Conservation (phyloP, 495 filamentous ascomycete genomes). For the Bathelium albidoporum region DNA sequence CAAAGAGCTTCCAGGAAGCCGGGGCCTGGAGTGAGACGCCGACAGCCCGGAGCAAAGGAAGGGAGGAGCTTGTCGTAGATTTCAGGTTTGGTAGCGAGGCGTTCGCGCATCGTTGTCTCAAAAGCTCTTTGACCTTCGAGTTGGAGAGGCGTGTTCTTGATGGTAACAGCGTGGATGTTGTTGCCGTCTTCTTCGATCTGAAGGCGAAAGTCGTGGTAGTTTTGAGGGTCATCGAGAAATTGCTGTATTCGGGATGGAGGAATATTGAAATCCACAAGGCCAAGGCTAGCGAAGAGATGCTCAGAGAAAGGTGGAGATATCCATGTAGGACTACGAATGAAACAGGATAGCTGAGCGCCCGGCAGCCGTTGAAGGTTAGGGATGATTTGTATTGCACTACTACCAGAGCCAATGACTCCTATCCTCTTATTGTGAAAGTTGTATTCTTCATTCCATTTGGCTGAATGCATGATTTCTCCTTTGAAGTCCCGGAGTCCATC, state of each 20-base stretch:
- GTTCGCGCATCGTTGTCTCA: slow-evolving; percentile 23
- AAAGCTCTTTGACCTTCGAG: slow-evolving; percentile 22
- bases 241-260: slow-evolving; percentile 13
- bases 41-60: slow-evolving; percentile 25
- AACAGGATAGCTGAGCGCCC: slow-evolving; percentile 18
- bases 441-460: slow-evolving; percentile 27
- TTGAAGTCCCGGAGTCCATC: slow-evolving; percentile 25
- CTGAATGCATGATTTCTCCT: slow-evolving; percentile 30
- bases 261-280: slow-evolving; percentile 15
- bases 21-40: slow-evolving; percentile 29
- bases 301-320: slow-evolving; percentile 23
- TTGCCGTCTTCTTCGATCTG: slow-evolving; percentile 28
- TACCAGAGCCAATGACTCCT: slow-evolving; percentile 28
- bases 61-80: slow-evolving; percentile 26
- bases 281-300: slow-evolving; percentile 19
- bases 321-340: slow-evolving; percentile 28
- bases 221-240: slow-evolving; percentile 15
- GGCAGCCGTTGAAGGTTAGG: slow-evolving; percentile 24
- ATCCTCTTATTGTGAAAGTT: slow-evolving; percentile 29
- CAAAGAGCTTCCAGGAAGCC: slow-evolving; percentile 30
- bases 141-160: slow-evolving; percentile 23
- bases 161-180: slow-evolving; percentile 25
- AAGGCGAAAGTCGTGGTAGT: slow-evolving; percentile 27
- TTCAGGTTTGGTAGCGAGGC: slow-evolving; percentile 22
- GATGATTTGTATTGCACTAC: slow-evolving; percentile 30